Evolutionary conservation across 2,329 filamentous ascomycete species (phyloP).

Genomic region (Beauveria rudraprayagi): DNA sequence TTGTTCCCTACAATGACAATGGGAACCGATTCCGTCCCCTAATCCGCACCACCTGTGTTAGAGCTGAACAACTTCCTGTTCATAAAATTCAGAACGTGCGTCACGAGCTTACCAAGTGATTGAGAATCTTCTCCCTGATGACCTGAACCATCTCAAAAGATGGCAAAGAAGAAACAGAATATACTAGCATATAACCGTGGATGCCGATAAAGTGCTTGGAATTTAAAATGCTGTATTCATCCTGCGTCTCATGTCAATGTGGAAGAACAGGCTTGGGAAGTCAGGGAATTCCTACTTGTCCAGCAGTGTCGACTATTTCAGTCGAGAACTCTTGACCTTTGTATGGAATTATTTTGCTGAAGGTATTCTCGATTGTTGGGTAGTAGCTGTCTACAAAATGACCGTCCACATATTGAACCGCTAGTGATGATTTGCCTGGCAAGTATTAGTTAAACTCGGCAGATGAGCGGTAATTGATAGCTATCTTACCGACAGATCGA

Average conservation of each 20-base stretch:
- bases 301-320: conserved; percentile 97
- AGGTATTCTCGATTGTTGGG: conserved; percentile 97
- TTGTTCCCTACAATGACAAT: conserved; percentile 97
- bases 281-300: conserved; percentile 56
- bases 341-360: conserved; percentile 88
- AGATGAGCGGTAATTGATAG: background rate
- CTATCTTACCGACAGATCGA: conserved; percentile 62
- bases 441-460: background rate
- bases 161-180: conserved; percentile 88
- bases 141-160: conserved; percentile 97
- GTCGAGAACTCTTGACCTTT: conserved; percentile 91
- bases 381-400: conserved; percentile 99
- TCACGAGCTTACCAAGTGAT: conserved; percentile 67
- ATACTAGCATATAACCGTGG: conserved; percentile 97
- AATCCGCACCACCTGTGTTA: background rate
- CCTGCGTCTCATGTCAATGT: conserved; percentile 39
- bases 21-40: conserved; percentile 89
- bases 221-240: conserved; percentile 97
- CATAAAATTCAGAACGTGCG: background rate
- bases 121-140: conserved; percentile 93
- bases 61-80: background rate
- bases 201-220: conserved; percentile 99
- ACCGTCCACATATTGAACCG: conserved; percentile 93
- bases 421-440: conserved; percentile 91
- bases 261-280: background rate